phyloP scores from a whole-genome alignment of 108 stramenopile genomes.

The Cafeteria roenbergensis region DNA sequence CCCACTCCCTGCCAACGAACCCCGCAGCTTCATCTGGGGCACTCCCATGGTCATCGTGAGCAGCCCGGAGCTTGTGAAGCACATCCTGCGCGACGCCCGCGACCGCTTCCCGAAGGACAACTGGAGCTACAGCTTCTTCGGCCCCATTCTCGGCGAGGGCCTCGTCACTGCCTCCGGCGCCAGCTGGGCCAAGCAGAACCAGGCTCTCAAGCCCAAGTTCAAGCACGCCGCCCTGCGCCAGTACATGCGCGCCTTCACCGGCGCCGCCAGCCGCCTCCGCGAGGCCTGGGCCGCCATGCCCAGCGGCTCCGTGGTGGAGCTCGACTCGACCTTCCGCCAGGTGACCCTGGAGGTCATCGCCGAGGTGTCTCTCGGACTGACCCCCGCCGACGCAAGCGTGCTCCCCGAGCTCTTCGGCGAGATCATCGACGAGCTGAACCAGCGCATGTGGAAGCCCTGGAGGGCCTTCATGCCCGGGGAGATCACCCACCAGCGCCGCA shows the following conservation, averaged over 20 bases:
- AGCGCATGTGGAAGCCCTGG: constrained; percentile 3
- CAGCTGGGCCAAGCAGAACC: not conserved
- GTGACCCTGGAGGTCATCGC: constrained; percentile 10
- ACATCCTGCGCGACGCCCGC: not conserved
- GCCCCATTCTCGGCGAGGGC: constrained; percentile 7
- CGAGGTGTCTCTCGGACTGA: not conserved
- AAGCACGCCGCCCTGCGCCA: not conserved
- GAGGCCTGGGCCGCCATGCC: not conserved
- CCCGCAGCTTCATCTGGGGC: constrained; percentile 3
- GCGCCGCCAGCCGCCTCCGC: constrained; percentile 1
- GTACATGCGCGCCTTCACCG: not conserved
- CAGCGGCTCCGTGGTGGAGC: not conserved
- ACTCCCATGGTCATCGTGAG: not conserved
- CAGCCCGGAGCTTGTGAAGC: not conserved
- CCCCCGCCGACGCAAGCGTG: not conserved
- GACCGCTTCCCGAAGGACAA: constrained; percentile 6
- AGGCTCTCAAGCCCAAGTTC: not conserved
- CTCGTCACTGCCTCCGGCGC: not conserved
- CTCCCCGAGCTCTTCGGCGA: not conserved
- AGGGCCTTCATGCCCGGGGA: not conserved
- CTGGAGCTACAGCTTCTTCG: not conserved
- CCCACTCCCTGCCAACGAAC: too few species aligned
- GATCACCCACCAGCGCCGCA: not conserved
- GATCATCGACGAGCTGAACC: constrained; percentile 8
- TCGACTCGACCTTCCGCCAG: constrained; percentile 1